Evolutionary conservation across 129 eudicot genomes (phyloP).

Genomic region (Arctium lappa): DNA sequence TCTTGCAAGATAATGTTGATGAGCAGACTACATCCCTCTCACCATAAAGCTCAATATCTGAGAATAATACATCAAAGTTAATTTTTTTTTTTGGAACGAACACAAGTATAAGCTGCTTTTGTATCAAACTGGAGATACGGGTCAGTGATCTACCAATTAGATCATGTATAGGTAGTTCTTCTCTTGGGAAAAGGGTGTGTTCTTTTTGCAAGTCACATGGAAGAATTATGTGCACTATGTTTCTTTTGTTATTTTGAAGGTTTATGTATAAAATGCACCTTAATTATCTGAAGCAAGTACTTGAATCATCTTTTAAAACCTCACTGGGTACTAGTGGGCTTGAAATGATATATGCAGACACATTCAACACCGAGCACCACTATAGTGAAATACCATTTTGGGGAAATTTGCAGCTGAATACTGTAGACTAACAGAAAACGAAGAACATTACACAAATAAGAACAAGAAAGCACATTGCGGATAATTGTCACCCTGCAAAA

Average conservation of each 20-base stretch:
- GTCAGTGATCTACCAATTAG: not conserved
- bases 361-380: not conserved
- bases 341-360: not conserved
- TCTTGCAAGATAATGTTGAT: constrained; percentile 41
- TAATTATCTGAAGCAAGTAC: not conserved
- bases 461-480: not conserved
- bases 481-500: not conserved
- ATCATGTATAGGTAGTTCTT: not conserved
- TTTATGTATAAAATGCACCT: not conserved
- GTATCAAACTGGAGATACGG: not conserved
- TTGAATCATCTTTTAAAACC: not conserved
- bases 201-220: not conserved
- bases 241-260: not conserved
- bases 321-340: not conserved
- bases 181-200: not conserved
- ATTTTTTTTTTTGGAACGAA: not conserved
- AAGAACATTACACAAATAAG: not conserved
- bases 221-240: not conserved
- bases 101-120: not conserved
- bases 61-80: not conserved
- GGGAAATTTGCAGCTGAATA: not conserved
- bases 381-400: not conserved
- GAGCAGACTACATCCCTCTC: constrained; percentile 15
- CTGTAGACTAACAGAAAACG: not conserved
- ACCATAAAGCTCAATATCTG: not conserved